Conservation (phyloP, 1,284 basidiomycete species). For the Leccinum insolens region DNA sequence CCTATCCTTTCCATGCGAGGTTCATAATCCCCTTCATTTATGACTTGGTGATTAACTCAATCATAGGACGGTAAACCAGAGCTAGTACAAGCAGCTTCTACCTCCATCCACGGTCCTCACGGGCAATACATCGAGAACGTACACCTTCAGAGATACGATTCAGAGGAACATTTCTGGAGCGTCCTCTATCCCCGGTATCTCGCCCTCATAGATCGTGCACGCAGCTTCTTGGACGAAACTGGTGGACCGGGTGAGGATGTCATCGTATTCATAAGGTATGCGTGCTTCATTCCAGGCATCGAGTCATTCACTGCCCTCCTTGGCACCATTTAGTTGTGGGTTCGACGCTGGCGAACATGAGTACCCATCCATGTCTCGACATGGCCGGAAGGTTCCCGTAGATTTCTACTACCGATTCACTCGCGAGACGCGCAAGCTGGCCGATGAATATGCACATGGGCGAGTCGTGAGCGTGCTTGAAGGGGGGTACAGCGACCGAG, state of each 20-base stretch:
- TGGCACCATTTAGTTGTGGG: conserved; percentile 58
- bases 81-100: conserved; percentile 84
- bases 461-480: conserved; percentile 88
- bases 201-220: conserved; percentile 73
- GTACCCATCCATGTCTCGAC: conserved; percentile 89
- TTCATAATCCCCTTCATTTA: conserved; percentile 31
- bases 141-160: conserved; percentile 79
- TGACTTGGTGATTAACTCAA: conserved; percentile 7
- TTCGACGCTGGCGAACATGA: conserved; percentile 97
- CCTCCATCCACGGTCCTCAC: conserved; percentile 79
- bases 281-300: background rate
- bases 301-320: conserved; percentile 2
- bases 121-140: conserved; percentile 93
- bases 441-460: conserved; percentile 68
- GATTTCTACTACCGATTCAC: conserved; percentile 90
- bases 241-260: conserved; percentile 68
- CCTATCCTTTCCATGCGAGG: conserved; percentile 91
- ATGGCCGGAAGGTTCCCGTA: conserved; percentile 87
- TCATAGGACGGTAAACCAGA: conserved; percentile 77
- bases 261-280: conserved; percentile 85
- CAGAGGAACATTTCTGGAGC: conserved; percentile 79
- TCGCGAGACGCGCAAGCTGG: conserved; percentile 69
- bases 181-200: conserved; percentile 67
- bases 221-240: conserved; percentile 72
- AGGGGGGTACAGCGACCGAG: conserved; percentile 86